phyloP scores from a whole-genome alignment of 2,329 filamentous ascomycete species.

The Pyrenophora teres region DNA sequence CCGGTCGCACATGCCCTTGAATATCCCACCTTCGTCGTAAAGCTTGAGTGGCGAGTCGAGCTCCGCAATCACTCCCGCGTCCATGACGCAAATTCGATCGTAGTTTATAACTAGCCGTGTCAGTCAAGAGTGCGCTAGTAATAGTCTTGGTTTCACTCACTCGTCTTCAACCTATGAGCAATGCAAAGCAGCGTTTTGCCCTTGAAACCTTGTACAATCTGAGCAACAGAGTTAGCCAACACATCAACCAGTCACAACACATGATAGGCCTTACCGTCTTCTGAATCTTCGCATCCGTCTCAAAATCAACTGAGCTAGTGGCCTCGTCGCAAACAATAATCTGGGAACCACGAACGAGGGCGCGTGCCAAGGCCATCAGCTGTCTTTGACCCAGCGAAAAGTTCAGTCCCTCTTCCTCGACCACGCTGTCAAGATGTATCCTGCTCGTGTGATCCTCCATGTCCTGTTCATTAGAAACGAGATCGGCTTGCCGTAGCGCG shows the following conservation, averaged over 20 bases:
- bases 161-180: constrained; percentile 83
- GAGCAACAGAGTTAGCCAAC: constrained; percentile 64
- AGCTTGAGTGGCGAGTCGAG: constrained; percentile 76
- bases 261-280: constrained; percentile 69
- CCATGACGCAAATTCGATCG: constrained; percentile 97
- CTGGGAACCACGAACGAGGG: constrained; percentile 81
- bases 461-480: constrained; percentile 59
- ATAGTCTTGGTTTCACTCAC: constrained; percentile 3
- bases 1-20: constrained; percentile 85
- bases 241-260: neutral
- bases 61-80: constrained; percentile 84
- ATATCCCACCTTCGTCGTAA: constrained; percentile 77
- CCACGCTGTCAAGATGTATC: constrained; percentile 80
- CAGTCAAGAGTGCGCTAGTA: neutral
- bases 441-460: constrained; percentile 58
- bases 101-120: constrained; percentile 73
- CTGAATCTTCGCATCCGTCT: constrained; percentile 96
- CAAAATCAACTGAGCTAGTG: constrained; percentile 67
- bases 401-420: constrained; percentile 94
- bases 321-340: constrained; percentile 99
- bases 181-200: constrained; percentile 91
- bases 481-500: constrained; percentile 75
- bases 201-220: constrained; percentile 81
- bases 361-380: constrained; percentile 90
- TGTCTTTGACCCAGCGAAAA: constrained; percentile 78